Percentiles rank a stretch among this genome's conserved stretches.
Evolutionary conservation across 108 stramenopile genomes (phyloP).

Genomic region (Fistulifera pelliculosa): DNA sequence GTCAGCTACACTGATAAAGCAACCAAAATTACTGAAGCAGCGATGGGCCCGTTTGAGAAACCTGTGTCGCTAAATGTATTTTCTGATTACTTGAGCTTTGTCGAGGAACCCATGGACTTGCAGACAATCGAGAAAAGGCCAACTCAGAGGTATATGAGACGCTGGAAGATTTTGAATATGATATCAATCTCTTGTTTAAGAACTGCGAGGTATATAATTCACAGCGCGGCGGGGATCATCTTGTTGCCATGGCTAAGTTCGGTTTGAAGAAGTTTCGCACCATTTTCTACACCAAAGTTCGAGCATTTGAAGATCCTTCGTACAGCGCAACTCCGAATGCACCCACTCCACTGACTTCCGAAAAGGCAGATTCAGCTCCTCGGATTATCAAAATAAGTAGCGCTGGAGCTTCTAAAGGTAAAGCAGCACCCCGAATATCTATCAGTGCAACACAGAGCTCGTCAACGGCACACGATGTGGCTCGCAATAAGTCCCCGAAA

Average conservation of each 20-base stretch:
- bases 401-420: constrained; percentile 19
- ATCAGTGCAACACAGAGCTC: constrained; percentile 18
- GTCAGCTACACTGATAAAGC: constrained; percentile 65
- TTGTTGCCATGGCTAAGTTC: constrained; percentile 58
- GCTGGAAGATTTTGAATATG: constrained; percentile 79
- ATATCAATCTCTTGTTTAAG: constrained; percentile 62
- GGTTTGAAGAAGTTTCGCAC: constrained; percentile 57
- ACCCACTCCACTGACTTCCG: constrained; percentile 13
- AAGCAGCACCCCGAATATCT: constrained; percentile 30
- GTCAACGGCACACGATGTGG: constrained; percentile 10
- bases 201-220: constrained; percentile 75
- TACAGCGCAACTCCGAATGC: constrained; percentile 14
- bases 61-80: constrained; percentile 54
- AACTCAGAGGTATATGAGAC: constrained; percentile 33
- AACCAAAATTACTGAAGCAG: constrained; percentile 68
- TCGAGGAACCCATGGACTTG: constrained; percentile 65
- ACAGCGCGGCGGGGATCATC: constrained; percentile 45
- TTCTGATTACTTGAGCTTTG: constrained; percentile 58
- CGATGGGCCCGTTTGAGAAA: constrained; percentile 61
- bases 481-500: constrained; percentile 18
- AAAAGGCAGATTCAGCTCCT: not conserved
- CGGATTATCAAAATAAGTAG: constrained; percentile 13
- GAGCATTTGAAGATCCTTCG: constrained; percentile 41
- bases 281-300: constrained; percentile 47
- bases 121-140: constrained; percentile 65